phyloP scores from a whole-genome alignment of 2,329 filamentous ascomycete species.

The Eutypa lata region DNA sequence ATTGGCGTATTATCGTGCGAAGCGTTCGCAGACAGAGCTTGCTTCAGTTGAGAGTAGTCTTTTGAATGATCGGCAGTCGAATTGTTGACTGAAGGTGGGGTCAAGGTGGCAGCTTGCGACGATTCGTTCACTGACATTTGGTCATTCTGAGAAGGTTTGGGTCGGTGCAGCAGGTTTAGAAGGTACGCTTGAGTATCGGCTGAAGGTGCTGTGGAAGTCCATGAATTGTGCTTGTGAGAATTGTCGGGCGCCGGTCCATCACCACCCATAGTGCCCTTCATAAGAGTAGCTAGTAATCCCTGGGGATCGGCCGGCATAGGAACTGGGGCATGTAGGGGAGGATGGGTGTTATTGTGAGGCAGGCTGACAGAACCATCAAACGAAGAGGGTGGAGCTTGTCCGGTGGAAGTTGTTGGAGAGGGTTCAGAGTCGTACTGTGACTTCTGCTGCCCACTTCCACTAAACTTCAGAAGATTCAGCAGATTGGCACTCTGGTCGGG shows the following conservation, averaged over 20 bases:
- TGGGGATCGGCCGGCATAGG: slow-evolving; percentile 54
- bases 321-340: slow-evolving; percentile 54
- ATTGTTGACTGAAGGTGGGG: slow-evolving; percentile 40
- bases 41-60: slow-evolving; percentile 20
- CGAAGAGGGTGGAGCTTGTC: slow-evolving; percentile 16
- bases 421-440: slow-evolving; percentile 29
- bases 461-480: slow-evolving; percentile 62
- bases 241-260: slow-evolving; percentile 40
- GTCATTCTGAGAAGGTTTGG: slow-evolving; percentile 63
- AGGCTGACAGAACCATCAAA: slow-evolving; percentile 15
- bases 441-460: slow-evolving; percentile 30
- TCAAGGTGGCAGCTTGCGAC: slow-evolving; percentile 40
- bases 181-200: slow-evolving; percentile 81
- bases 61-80: slow-evolving; percentile 25
- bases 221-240: slow-evolving; percentile 28
- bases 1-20: slow-evolving; percentile 24
- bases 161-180: slow-evolving; percentile 78
- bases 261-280: slow-evolving; percentile 53
- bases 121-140: slow-evolving; percentile 39
- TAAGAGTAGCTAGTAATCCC: slow-evolving; percentile 57
- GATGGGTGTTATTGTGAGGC: slow-evolving; percentile 26
- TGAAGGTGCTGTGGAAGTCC: slow-evolving; percentile 50
- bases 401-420: slow-evolving; percentile 22
- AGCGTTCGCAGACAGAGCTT: slow-evolving; percentile 13
- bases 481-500: slow-evolving; percentile 52